phyloP scores from a whole-genome alignment of 805 yeast genomes.

The Candida ulmi region DNA sequence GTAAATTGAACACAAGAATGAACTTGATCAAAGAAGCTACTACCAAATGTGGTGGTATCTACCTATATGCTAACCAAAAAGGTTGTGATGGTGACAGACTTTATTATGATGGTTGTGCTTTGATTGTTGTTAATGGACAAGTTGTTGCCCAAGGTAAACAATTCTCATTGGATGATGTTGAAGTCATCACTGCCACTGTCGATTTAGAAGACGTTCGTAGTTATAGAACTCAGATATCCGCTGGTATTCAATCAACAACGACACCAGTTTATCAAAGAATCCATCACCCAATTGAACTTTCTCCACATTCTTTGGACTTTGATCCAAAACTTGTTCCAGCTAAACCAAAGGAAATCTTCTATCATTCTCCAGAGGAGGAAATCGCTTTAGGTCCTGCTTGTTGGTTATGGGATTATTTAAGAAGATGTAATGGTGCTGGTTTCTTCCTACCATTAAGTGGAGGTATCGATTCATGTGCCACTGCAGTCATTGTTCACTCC shows the following conservation, averaged over 20 bases:
- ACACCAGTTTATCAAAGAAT: slow-evolving; percentile 39
- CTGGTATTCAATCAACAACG: slow-evolving; percentile 29
- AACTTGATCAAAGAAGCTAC: slow-evolving; percentile 88
- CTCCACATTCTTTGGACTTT: slow-evolving; percentile 54
- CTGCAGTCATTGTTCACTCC: slow-evolving; percentile 88
- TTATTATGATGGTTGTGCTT: slow-evolving; percentile 95
- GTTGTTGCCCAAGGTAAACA: slow-evolving; percentile 93
- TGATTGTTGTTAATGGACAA: slow-evolving; percentile 87
- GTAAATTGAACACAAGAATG: slow-evolving; percentile 83
- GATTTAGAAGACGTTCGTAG: slow-evolving; percentile 88
- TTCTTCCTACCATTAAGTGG: slow-evolving; percentile 92
- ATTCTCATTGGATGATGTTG: slow-evolving; percentile 86
- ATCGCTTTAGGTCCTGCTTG: slow-evolving; percentile 98
- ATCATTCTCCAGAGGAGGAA: slow-evolving; percentile 89
- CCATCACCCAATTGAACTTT: slow-evolving; percentile 57
- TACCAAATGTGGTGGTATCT: slow-evolving; percentile 93
- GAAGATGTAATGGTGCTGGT: slow-evolving; percentile 89
- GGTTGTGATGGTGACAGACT: slow-evolving; percentile 98
- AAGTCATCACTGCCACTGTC: slow-evolving; percentile 91
- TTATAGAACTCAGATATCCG: slow-evolving; percentile 68
- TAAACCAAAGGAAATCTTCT: slow-evolving; percentile 40
- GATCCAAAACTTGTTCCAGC: slow-evolving; percentile 62
- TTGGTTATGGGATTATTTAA: slow-evolving; percentile 97
- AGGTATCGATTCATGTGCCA: slow-evolving; percentile 97
- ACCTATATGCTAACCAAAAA: slow-evolving; percentile 87